phyloP scores from a whole-genome alignment of 106 monocot species.

The Ottelia alismoides region DNA sequence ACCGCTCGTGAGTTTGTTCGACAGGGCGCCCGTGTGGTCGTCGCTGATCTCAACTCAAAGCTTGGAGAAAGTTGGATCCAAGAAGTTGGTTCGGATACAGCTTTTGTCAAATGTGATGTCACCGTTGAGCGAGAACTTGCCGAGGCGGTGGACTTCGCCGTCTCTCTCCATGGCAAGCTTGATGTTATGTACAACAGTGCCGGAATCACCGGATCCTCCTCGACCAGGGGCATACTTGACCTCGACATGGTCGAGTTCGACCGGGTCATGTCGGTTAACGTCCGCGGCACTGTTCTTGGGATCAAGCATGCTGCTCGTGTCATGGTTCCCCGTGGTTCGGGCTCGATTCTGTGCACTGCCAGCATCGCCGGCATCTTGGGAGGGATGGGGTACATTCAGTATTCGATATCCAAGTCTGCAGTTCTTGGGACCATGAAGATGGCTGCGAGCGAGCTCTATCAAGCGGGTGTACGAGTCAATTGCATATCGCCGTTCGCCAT shows the following conservation, averaged over 20 bases:
- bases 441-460: slow-evolving; percentile 1
- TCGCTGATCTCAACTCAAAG: too few relatives aligned
- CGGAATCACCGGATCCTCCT: too few relatives aligned
- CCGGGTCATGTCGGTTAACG: background rate
- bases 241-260: slow-evolving; percentile 1
- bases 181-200: too few relatives aligned
- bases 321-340: background rate
- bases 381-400: background rate
- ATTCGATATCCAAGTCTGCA: background rate
- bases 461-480: background rate
- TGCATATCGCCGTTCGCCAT: slow-evolving; percentile 2
- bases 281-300: background rate
- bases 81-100: too few relatives aligned
- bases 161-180: too few relatives aligned
- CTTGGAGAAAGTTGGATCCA: too few relatives aligned
- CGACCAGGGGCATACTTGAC: background rate
- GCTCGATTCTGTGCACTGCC: background rate
- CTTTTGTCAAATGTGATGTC: too few relatives aligned
- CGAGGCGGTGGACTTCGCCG: too few relatives aligned
- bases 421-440: background rate
- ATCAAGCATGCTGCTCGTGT: background rate
- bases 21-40: too few relatives aligned
- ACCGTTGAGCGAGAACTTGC: too few relatives aligned
- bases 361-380: background rate
- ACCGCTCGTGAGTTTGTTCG: too few relatives aligned